Evolutionary conservation across 2,329 filamentous ascomycete species (phyloP).

Genomic region (Gaeumannomyces sp.): DNA sequence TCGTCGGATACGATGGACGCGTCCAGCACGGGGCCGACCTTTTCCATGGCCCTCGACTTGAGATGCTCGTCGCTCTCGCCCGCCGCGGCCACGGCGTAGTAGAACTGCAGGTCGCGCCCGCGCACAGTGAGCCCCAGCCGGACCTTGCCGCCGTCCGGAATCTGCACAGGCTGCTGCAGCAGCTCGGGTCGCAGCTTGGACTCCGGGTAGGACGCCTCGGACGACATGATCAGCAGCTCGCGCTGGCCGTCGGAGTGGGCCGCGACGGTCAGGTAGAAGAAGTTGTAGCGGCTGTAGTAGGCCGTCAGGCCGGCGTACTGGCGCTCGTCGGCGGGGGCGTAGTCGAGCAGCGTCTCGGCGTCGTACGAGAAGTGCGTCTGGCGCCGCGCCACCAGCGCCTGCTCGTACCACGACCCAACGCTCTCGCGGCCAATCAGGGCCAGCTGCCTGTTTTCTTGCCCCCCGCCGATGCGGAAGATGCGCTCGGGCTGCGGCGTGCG

Average conservation of each 20-base stretch:
- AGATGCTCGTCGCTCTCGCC: constrained; percentile 10
- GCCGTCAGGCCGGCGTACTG: constrained; percentile 55
- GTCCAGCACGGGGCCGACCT: constrained; percentile 50
- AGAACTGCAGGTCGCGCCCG: constrained; percentile 48
- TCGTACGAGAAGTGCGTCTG: constrained; percentile 71
- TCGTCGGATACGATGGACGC: constrained; percentile 56
- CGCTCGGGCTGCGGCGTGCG: constrained; percentile 48
- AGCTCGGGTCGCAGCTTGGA: constrained; percentile 40
- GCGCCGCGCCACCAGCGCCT: constrained; percentile 47
- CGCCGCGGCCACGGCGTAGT: constrained; percentile 35
- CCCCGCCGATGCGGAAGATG: constrained; percentile 36
- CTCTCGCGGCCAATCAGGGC: constrained; percentile 43
- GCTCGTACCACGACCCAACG: constrained; percentile 54
- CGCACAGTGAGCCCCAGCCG: constrained; percentile 44
- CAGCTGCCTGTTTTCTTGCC: constrained; percentile 29
- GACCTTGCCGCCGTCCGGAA: constrained; percentile 51
- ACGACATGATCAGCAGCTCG: constrained; percentile 51
- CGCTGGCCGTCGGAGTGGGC: constrained; percentile 49
- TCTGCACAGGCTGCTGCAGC: constrained; percentile 34
- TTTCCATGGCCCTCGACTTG: constrained; percentile 28
- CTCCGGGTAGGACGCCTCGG: constrained; percentile 50
- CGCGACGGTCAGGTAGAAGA: constrained; percentile 57
- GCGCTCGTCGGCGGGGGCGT: constrained; percentile 49
- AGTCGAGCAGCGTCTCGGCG: constrained; percentile 81
- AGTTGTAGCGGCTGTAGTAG: constrained; percentile 60